phyloP scores from a whole-genome alignment of 257 asterid species.

The Capsicum baccatum region DNA sequence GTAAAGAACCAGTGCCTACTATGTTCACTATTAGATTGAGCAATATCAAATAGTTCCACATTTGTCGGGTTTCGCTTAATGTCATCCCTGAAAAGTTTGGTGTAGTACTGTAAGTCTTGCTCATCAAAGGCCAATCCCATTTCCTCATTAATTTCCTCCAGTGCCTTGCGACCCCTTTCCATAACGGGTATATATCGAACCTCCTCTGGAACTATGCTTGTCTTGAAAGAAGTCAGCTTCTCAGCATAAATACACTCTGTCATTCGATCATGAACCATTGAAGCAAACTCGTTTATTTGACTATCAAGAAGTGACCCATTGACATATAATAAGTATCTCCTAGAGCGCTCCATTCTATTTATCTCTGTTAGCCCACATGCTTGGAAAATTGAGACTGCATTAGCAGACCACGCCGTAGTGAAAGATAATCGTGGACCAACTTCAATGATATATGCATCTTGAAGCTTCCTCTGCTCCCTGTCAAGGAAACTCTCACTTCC shows the following conservation, averaged over 20 bases:
- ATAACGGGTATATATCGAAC: slow-evolving; percentile 76
- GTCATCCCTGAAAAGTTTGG: slow-evolving; percentile 82
- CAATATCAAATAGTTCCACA: slow-evolving; percentile 91
- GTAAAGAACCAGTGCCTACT: slow-evolving; percentile 98
- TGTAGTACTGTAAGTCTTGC: slow-evolving; percentile 89
- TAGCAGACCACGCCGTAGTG: slow-evolving; percentile 96
- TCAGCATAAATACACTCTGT: slow-evolving; percentile 76
- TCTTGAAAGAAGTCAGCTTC: slow-evolving; percentile 81
- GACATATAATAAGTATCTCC: slow-evolving; percentile 74
- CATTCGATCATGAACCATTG: slow-evolving; percentile 91
- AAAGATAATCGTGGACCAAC: slow-evolving; percentile 97
- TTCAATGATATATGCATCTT: slow-evolving; percentile 61
- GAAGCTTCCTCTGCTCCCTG: slow-evolving; percentile 38
- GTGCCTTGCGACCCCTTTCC: slow-evolving; percentile 87
- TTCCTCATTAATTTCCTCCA: slow-evolving; percentile 79
- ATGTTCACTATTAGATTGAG: slow-evolving; percentile 97
- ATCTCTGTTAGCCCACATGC: slow-evolving; percentile 87
- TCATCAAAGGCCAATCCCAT: slow-evolving; percentile 98
- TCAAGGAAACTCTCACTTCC: slow-evolving; percentile 72
- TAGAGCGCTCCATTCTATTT: slow-evolving; percentile 77
- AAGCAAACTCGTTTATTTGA: slow-evolving; percentile 75
- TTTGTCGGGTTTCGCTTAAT: slow-evolving; percentile 84
- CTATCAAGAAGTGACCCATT: slow-evolving; percentile 50
- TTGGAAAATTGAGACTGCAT: slow-evolving; percentile 86
- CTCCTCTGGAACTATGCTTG: slow-evolving; percentile 69